Conservation (phyloP, 495 filamentous ascomycete species). For the Schizothecium vesticola region DNA sequence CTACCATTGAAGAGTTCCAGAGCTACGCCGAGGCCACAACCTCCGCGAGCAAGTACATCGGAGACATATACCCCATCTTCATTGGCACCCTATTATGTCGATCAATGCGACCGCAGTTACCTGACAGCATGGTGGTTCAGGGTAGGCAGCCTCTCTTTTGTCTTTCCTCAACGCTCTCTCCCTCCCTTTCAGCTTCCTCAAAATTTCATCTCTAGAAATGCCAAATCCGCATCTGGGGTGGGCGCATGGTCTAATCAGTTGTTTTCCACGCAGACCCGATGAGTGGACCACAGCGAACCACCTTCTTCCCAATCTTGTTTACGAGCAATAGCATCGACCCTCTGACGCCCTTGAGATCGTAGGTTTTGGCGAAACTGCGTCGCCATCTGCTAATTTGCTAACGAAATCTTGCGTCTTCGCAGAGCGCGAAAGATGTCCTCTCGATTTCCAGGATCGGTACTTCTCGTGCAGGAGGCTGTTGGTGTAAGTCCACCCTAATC, state of each 20-base stretch:
- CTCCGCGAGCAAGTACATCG: slow-evolving; percentile 1
- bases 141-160: no score
- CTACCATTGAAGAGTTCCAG: background rate
- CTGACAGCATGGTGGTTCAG: background rate
- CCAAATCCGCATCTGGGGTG: no score
- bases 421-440: slow-evolving; percentile 2
- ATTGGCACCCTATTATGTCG: background rate
- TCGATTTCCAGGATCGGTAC: slow-evolving; percentile 1
- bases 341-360: background rate
- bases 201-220: no score
- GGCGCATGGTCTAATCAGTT: no score
- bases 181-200: background rate
- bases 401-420: background rate
- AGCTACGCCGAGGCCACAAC: background rate
- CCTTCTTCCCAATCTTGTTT: background rate
- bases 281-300: background rate
- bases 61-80: background rate
- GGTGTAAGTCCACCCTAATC: background rate
- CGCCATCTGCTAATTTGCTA: background rate
- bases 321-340: background rate
- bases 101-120: background rate
- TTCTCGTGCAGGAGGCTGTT: background rate
- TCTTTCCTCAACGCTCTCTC: no score
- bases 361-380: background rate
- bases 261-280: background rate